Base-by-base conservation (phyloP, 2,329 filamentous ascomycete genomes). In the Aphanocladium album region DNA sequence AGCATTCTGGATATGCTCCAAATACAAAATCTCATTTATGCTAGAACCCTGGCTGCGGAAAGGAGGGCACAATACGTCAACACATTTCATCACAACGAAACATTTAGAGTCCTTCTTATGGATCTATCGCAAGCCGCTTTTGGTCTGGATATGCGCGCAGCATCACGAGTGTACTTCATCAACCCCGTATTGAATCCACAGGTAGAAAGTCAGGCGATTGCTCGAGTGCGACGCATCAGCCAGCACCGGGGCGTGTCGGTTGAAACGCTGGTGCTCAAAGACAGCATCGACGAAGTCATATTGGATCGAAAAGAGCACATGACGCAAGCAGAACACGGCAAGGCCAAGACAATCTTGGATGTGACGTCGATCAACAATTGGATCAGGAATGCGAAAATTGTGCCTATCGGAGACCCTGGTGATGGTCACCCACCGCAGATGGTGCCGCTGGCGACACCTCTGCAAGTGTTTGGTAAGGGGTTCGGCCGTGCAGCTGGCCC, bases 101-200 rank as follows among this genome's bases (percentile, higher is more conserved):
- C 82, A 8, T 86, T 93, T 60, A 84, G 90, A 6, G 91, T 97
- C 0, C 77, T 97, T 2, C 80, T 97, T 1, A 96, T 97, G 89
- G 92, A 96, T 69, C 83, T 97, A n/a, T 85, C 85, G 1, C 91
- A 95, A 70, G 93, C 93, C 33, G 91, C 93, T 0, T 91, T 93
- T 63, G 93, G 93, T 0, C 80, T 98, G 0, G 93, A 97, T 70
- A 86, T 97, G 72, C 87, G 87, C 56, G 86, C 85, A 12, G 93
- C 93, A 1, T 95, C 89, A 5, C 80, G 93, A 2, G 88, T 98
- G 11, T 96, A 92, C 73, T 97, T 98, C 64, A 83, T 96, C 60
- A 93, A 89, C 64, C 93, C 93, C 0, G 90, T 96, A 14, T 88
- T 95, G 71, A 89, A 93, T 57, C 91, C 91, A 0, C 85, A 90